Evolutionary conservation across 176 grass and related monocot genomes (phyloP).

Genomic region (Oryza punctata): DNA sequence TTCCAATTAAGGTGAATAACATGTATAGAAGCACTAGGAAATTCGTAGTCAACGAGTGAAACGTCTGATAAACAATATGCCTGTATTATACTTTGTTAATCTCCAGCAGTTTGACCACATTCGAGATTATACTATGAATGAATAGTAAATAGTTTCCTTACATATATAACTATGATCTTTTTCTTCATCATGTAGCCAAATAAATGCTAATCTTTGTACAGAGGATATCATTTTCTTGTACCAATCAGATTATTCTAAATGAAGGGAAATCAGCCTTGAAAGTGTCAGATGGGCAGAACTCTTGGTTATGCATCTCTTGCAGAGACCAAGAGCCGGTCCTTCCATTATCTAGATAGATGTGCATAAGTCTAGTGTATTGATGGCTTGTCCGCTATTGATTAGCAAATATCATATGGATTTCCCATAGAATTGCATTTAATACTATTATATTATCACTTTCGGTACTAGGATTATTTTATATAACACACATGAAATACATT

Average conservation of each 20-base stretch:
- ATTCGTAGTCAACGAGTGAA: background rate
- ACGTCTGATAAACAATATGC: background rate
- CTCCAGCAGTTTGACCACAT: background rate
- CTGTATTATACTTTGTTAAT: background rate
- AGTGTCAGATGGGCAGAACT: background rate
- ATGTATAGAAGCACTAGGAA: background rate
- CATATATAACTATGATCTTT: background rate
- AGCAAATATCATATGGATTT: conserved; percentile 1
- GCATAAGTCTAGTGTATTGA: background rate
- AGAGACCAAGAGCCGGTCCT: background rate
- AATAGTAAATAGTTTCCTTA: background rate
- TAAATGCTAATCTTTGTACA: background rate
- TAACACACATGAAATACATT: background rate
- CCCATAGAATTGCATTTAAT: background rate
- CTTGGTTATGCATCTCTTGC: background rate
- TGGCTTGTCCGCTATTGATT: background rate
- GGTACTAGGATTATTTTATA: background rate
- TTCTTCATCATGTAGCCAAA: background rate
- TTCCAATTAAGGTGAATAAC: background rate
- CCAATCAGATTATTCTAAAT: background rate
- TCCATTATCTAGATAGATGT: background rate
- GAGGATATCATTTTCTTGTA: conserved; percentile 2
- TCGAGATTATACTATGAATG: background rate
- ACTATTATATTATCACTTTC: background rate
- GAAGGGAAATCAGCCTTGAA: background rate